Base-by-base conservation (phyloP, 169 alveolate species). In the Cryptosporidium baileyi region DNA sequence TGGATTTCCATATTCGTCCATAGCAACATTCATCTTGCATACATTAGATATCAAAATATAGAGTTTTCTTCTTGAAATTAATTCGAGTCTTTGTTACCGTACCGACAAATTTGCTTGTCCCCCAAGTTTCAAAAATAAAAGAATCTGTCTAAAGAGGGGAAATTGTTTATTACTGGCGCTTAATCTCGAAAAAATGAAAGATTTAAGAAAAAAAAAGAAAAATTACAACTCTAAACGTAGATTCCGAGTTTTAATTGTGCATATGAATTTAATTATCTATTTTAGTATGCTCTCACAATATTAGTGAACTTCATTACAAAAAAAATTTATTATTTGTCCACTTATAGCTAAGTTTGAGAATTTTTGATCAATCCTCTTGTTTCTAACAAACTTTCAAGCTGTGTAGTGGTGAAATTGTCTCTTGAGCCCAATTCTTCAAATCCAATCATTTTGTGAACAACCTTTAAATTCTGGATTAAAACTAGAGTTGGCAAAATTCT, bases 1-100 rank as follows among this genome's bases (percentile, higher is more conserved):
- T 60, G 99, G 99, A 81, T 97, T 95, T 28, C 99, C 99, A 93
- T 91, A 96, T 89, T 98, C 99, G 91, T 98, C 99, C 32, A 97
- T 95, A 65, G 99, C 99, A 80, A 97, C 93, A 80, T 89, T 93
- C 96, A 93, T 93, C 36, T 19, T 19, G 13, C 1, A 40, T 17
- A 40, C 19, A 5, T n/a, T n/a, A 47, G 13, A 41, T 6, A 47
- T n/a, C 59, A 47, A 0, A n/a, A 47, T 47, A 41, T 15, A 11
- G 15, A 15, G 49, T 41, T 41, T 41, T 41, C 15, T 15, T 15
- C 19, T 41, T 15, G 15, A 41, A 41, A 11, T 41, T 41, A 41
- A 41, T 41, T 0, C 19, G 49, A 41, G 49, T 11, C 8, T 17
- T 13, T 13, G 19, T 61, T 57, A 43, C 8, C 51, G 63, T 24